Base-by-base conservation (phyloP, 768 basidiomycete genomes). In the Panus rudis region DNA sequence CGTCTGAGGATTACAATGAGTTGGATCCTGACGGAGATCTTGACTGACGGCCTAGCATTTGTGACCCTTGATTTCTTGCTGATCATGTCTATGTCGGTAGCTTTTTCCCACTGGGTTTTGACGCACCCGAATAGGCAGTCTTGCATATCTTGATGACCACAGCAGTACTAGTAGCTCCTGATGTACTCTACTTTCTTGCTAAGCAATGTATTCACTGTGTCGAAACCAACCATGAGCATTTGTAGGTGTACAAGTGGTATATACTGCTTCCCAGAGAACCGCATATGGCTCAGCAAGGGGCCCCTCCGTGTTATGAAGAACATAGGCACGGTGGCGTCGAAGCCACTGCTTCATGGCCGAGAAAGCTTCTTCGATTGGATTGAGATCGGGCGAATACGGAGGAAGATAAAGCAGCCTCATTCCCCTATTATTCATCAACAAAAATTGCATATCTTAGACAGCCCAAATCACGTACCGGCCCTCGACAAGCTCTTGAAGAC, bases 321-420 rank as follows among this genome's bases (percentile, higher is more conserved):
- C 33, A 37, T 43, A 43, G 23, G 33, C 42, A 16, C 22, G 20
- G 20, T 43, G 25, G 32, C 32, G 21, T 5, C 30, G 33, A 10
- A 43, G 33, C 33, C 32, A 33, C 12, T 21, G 17, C 32, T 43
- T 43, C 42, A 43, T 43, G 13, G 42, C 42, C 10, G 32, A 43
- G 33, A 64, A 65, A 3, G 50, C 54, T 41, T 65, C 63, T 45
- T 66, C 60, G 43, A 66, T 66, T 2, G 62, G 63, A 37, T 62
- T 66, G 21, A 65, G 50, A 39, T 66, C 62, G 3, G 58, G 65
- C 2, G 65, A 67, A 45, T 66, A 66, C 1, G 62, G 50, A 6
- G 62, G 63, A 1, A 64, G 48, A 43, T 47, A 66, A 3, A 59
- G 3, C 0, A 65, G 34, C 4, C 21, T 20, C 19, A 19, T 20